Evolutionary conservation across 2,329 filamentous ascomycete species (phyloP), one percentile per base, ranked within the genome.

Genomic region (Claviceps sp.): DNA sequence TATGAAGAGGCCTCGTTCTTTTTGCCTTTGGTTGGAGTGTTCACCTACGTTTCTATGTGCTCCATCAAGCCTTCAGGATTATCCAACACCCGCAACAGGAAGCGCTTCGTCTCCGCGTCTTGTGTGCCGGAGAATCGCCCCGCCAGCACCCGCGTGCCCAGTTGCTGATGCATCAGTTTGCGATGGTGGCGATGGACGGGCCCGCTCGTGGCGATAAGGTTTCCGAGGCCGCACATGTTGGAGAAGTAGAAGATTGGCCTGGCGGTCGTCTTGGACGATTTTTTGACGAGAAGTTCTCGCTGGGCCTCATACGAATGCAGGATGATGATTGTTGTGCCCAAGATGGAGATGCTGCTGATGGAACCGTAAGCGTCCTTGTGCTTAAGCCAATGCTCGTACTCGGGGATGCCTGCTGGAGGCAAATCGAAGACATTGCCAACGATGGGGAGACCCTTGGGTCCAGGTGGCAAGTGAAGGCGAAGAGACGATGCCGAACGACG

Each of bases 261-360:
- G 0, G 61, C 66, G 1, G 70, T 69, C 47, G 67, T 61, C 34
- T 64, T 66, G 2, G 54, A 57, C 0, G 68, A 62, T 11, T 63
- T 58, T 51, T 65, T 65, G 18, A 68, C 65, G 37, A 74, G 51
- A 0, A 75, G 55, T 16, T 72, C 67, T 4, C 63, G 55, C 0
- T 68, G 69, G 0, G 68, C 53, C 0, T 61, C 54, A 2, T 56
- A 48, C 44, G 69, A 69, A 51, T 72, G 69, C 6, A 74, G 55
- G 16, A 74, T 60, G 9, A 74, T 56, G 4, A 72, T 60, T 0
- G 69, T 70, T 42, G 68, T 63, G 0, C 71, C 70, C 30, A 72
- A 54, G 1, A 69, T 61, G 0, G 63, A 70, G 16, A 72, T 48
- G 11, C 68, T 64, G 43, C 61, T 63, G 1, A 63, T 57, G 1